These are phyloP conservation scores for Aspergillus olivimuriae DNA, from an alignment of 495 filamentous ascomycete genomes.

Conservation along the genomic window DNA sequence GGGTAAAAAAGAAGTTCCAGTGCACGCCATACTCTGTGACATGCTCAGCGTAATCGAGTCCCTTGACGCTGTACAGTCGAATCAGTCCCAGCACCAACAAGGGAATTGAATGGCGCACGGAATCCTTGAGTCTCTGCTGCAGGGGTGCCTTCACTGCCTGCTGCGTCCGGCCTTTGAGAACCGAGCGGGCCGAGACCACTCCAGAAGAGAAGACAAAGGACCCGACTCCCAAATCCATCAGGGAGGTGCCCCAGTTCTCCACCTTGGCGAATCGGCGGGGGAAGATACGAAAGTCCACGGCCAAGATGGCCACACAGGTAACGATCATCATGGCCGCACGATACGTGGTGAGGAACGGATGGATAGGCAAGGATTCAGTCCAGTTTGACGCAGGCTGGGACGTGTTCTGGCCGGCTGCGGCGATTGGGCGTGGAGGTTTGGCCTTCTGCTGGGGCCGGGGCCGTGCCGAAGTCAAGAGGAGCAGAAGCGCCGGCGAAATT, in stretches of 20 bases:
- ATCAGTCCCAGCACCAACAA: slow-evolving; percentile 75
- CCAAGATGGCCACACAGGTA: slow-evolving; percentile 90
- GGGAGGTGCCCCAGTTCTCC: slow-evolving; percentile 93
- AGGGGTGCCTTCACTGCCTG: slow-evolving; percentile 36
- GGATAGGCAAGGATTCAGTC: slow-evolving; percentile 60
- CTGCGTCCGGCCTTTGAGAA: slow-evolving; percentile 62
- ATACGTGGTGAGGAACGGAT: slow-evolving; percentile 88
- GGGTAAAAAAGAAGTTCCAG: slow-evolving; percentile 99
- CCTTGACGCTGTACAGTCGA: slow-evolving; percentile 83
- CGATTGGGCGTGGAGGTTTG: slow-evolving; percentile 52
- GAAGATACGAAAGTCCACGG: slow-evolving; percentile 91
- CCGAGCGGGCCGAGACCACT: slow-evolving; percentile 81
- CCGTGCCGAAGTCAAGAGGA: slow-evolving; percentile 46
- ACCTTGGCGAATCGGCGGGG: slow-evolving; percentile 94
- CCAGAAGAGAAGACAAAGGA: slow-evolving; percentile 96
- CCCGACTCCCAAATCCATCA: slow-evolving; percentile 97
- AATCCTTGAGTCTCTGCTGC: slow-evolving; percentile 46
- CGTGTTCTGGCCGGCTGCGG: slow-evolving; percentile 16
- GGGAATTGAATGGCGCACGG: slow-evolving; percentile 75
- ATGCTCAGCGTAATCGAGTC: slow-evolving; percentile 92
- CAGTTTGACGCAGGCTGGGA: slow-evolving; percentile 10
- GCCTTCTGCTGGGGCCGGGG: slow-evolving; percentile 45
- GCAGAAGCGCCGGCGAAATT: slow-evolving; percentile 57
- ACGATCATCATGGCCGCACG: slow-evolving; percentile 87
- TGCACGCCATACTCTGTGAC: slow-evolving; percentile 97